Conservation (phyloP, 202 grass and related monocot genomes). For the Schoenoplectus triqueter region DNA sequence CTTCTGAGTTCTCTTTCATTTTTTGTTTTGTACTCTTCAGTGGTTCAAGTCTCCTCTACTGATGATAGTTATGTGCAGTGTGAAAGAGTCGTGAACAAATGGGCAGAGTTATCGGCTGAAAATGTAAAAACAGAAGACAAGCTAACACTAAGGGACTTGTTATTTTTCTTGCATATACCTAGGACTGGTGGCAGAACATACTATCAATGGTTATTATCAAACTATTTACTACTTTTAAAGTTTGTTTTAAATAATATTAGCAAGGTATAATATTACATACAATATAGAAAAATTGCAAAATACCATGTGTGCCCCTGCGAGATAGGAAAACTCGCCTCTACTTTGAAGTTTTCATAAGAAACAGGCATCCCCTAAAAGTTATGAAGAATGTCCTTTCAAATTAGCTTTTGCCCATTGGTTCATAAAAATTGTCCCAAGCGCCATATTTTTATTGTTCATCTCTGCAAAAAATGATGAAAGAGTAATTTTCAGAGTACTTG, state of each 20-base stretch:
- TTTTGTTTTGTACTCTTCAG: not conserved
- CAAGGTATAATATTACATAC: not conserved
- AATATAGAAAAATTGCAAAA: not conserved
- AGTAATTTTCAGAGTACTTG: not conserved
- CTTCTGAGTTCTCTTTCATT: not conserved
- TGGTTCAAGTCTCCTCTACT: conserved; percentile 36
- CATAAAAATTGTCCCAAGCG: not conserved
- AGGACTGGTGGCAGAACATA: conserved; percentile 89
- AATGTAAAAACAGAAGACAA: conserved; percentile 51
- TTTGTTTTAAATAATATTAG: not conserved
- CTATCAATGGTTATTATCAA: conserved; percentile 72
- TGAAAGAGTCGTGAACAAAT: conserved; percentile 61
- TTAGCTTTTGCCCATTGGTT: not conserved
- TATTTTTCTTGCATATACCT: conserved; percentile 96
- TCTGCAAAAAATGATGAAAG: not conserved
- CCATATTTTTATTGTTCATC: not conserved
- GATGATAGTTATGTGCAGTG: conserved; percentile 57
- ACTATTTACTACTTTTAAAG: not conserved
- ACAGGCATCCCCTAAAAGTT: not conserved
- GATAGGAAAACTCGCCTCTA: not conserved
- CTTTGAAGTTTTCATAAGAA: not conserved
- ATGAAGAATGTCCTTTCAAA: not conserved
- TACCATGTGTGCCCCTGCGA: not conserved
- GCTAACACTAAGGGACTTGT: conserved; percentile 74
- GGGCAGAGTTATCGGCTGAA: conserved; percentile 54